Percentiles rank a stretch among this genome's conserved stretches.
Evolutionary conservation across 257 asterid genomes (phyloP).

Genomic region (Voacanga thouarsii): DNA sequence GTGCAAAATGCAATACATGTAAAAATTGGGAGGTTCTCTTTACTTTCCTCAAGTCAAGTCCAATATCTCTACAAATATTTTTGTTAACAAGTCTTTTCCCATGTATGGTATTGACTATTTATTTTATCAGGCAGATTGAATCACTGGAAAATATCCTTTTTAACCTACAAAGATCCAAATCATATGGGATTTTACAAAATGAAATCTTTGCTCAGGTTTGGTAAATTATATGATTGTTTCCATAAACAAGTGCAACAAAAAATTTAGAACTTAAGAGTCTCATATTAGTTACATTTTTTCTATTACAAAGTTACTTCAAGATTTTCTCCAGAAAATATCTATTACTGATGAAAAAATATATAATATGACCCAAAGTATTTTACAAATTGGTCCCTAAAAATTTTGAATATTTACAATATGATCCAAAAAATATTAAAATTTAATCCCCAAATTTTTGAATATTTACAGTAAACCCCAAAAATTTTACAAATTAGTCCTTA

Average conservation of each 20-base stretch:
- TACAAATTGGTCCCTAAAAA: too few relatives aligned
- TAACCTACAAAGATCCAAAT: constrained; percentile 57
- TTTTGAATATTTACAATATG: too few relatives aligned
- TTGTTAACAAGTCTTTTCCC: constrained; percentile 10
- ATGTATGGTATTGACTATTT: constrained; percentile 15
- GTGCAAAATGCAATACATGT: constrained; percentile 8
- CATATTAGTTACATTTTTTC: constrained; percentile 3
- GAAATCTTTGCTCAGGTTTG: constrained; percentile 62
- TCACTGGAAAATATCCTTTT: constrained; percentile 51
- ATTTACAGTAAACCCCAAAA: too few relatives aligned
- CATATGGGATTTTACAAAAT: constrained; percentile 46
- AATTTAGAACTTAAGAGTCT: background rate
- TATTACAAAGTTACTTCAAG: constrained; percentile 12
- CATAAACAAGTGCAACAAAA: constrained; percentile 3
- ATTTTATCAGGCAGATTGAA: constrained; percentile 53
- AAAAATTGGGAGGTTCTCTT: background rate
- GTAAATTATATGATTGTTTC: constrained; percentile 19
- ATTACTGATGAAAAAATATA: constrained; percentile 31
- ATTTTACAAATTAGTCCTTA: too few relatives aligned
- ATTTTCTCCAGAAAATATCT: constrained; percentile 50
- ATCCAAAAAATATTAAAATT: too few relatives aligned
- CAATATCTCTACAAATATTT: constrained; percentile 12
- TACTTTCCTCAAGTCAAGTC: background rate
- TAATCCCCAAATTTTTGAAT: too few relatives aligned
- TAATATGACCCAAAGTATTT: too few relatives aligned